Percentiles rank a stretch among this genome's conserved stretches.
These are phyloP conservation scores for Gossypium australe DNA, from an alignment of 345 rosid genomes.

Conservation along the genomic window DNA sequence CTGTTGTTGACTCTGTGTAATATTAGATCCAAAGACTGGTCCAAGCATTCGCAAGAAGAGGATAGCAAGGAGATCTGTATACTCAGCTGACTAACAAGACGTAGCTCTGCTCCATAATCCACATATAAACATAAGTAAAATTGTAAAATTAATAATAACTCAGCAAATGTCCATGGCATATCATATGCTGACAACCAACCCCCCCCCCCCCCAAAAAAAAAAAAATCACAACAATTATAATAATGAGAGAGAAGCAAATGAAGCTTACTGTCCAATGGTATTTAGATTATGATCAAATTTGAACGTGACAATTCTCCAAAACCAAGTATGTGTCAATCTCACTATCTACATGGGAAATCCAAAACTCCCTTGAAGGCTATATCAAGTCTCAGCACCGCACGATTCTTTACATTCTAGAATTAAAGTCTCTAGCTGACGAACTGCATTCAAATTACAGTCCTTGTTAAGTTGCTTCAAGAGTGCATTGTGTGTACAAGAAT, in stretches of 20 bases:
- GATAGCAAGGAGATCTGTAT: not conserved
- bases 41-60: not conserved
- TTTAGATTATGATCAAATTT: not conserved
- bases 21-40: not conserved
- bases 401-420: slow-evolving; percentile 21
- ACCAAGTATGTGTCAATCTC: slow-evolving; percentile 4
- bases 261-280: slow-evolving; percentile 17
- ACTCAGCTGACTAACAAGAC: not conserved
- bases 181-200: not conserved
- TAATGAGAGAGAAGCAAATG: not conserved
- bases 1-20: slow-evolving; percentile 11
- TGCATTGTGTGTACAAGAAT: slow-evolving; percentile 46
- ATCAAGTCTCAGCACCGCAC: slow-evolving; percentile 19
- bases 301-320: slow-evolving; percentile 10
- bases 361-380: not conserved
- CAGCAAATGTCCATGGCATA: not conserved
- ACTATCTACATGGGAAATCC: not conserved
- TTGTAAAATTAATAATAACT: not conserved
- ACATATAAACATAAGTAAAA: not conserved
- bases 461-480: slow-evolving; percentile 51
- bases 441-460: slow-evolving; percentile 41
- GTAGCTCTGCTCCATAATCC: slow-evolving; percentile 6
- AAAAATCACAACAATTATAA: not conserved
- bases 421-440: slow-evolving; percentile 43
- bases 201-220: not conserved